phyloP scores from a whole-genome alignment of 805 yeast species.

The Wickerhamomyces sydowiorum region DNA sequence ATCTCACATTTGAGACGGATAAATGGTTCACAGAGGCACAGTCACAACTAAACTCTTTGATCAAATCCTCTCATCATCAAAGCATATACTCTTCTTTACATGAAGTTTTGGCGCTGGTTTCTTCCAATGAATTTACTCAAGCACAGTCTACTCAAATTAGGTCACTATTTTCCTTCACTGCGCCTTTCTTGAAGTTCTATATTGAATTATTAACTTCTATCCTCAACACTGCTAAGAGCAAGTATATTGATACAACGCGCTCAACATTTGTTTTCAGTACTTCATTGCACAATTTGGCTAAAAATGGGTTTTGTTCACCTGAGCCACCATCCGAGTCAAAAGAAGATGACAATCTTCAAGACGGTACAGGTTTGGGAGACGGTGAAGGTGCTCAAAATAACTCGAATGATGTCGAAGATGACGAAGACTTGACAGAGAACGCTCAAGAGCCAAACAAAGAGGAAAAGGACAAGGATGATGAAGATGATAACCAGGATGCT shows the following conservation, averaged over 20 bases:
- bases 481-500: constrained; percentile 81
- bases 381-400: constrained; percentile 84
- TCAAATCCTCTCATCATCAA: constrained; percentile 36
- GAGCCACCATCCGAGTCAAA: constrained; percentile 62
- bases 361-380: constrained; percentile 91
- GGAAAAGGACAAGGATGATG: constrained; percentile 56
- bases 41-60: constrained; percentile 33
- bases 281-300: constrained; percentile 55
- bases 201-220: constrained; percentile 39
- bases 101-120: constrained; percentile 29
- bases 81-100: constrained; percentile 31
- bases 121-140: constrained; percentile 31
- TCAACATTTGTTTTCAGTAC: constrained; percentile 56
- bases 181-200: constrained; percentile 64
- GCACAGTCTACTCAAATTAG: constrained; percentile 33
- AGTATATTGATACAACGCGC: constrained; percentile 51
- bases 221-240: constrained; percentile 35
- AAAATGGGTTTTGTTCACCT: constrained; percentile 90
- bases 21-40: constrained; percentile 61
- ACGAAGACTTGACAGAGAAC: constrained; percentile 72
- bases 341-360: constrained; percentile 61
- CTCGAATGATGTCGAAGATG: constrained; percentile 83
- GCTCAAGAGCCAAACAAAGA: constrained; percentile 74
- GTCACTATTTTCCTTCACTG: constrained; percentile 48
- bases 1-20: constrained; percentile 46